Conservation (phyloP, 1,284 basidiomycete species). For the Psilocybe mexicana region DNA sequence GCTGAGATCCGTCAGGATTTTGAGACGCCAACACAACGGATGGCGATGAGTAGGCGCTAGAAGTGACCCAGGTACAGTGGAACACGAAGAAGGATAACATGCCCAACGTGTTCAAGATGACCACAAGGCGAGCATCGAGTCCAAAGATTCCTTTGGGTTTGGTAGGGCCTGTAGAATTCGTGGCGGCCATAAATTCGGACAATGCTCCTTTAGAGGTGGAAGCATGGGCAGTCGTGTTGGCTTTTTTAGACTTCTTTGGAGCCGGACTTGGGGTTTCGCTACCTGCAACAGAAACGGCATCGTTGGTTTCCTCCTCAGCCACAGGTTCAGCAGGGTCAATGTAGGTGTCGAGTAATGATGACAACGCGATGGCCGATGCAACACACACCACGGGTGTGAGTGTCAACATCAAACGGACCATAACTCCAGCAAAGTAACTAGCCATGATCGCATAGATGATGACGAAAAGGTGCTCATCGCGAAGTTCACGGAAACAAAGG, state of each 20-base stretch:
- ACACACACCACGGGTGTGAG: constrained; percentile 94
- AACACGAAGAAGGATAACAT: constrained; percentile 90
- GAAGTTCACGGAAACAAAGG: constrained; percentile 90
- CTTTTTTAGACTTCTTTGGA: constrained; percentile 67
- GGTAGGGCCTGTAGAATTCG: constrained; percentile 31
- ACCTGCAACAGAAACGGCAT: constrained; percentile 24
- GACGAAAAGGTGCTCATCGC: constrained; percentile 98
- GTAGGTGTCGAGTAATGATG: constrained; percentile 88
- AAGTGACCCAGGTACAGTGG: constrained; percentile 98
- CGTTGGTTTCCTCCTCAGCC: constrained; percentile 32
- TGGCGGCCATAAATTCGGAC: constrained; percentile 45
- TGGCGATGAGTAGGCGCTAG: constrained; percentile 94
- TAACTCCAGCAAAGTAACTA: constrained; percentile 99
- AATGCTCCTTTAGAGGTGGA: constrained; percentile 32
- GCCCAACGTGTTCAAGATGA: constrained; percentile 77
- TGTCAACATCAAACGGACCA: constrained; percentile 96
- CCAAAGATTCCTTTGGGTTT: constrained; percentile 74
- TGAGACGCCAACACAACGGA: constrained; percentile 92
- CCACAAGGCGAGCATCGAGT: constrained; percentile 78
- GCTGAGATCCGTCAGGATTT: constrained; percentile 83
- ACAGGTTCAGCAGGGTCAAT: constrained; percentile 73
- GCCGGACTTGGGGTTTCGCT: constrained; percentile 25
- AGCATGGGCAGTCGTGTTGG: constrained; percentile 31
- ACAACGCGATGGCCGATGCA: constrained; percentile 87
- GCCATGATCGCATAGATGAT: constrained; percentile 97